Conservation (phyloP, 2,329 filamentous ascomycete species). For the Fusarium hostae region DNA sequence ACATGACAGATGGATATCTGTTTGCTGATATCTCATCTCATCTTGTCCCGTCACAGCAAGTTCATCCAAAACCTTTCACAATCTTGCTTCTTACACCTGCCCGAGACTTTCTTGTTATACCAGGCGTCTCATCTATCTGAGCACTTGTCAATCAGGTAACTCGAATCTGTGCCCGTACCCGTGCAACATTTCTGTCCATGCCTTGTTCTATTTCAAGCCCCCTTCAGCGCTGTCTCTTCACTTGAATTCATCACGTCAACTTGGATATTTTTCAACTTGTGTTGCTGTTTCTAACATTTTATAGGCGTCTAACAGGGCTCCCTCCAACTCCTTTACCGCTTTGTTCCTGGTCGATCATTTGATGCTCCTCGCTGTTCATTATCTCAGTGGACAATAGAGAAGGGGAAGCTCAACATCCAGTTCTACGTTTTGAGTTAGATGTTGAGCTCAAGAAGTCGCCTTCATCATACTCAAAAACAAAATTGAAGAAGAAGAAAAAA, state of each 20-base stretch:
- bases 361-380: background rate
- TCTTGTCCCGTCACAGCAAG: background rate
- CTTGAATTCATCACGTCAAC: background rate
- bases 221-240: constrained; percentile 8
- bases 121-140: background rate
- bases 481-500: constrained; percentile 1
- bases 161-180: constrained; percentile 11
- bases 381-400: background rate
- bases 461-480: background rate
- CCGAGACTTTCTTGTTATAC: background rate
- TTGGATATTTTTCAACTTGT: background rate
- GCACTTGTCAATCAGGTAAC: constrained; percentile 6
- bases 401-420: background rate
- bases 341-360: background rate
- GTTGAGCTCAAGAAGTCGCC: background rate
- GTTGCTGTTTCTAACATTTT: background rate
- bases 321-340: background rate
- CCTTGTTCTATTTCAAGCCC: constrained; percentile 10
- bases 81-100: background rate
- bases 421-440: background rate
- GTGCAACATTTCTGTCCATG: constrained; percentile 3
- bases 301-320: background rate
- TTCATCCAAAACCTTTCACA: background rate
- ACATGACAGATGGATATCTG: background rate
- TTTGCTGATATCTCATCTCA: constrained; percentile 3